Base-by-base conservation (phyloP, 1,284 basidiomycete species). In the Pisolithus thermaeus region DNA sequence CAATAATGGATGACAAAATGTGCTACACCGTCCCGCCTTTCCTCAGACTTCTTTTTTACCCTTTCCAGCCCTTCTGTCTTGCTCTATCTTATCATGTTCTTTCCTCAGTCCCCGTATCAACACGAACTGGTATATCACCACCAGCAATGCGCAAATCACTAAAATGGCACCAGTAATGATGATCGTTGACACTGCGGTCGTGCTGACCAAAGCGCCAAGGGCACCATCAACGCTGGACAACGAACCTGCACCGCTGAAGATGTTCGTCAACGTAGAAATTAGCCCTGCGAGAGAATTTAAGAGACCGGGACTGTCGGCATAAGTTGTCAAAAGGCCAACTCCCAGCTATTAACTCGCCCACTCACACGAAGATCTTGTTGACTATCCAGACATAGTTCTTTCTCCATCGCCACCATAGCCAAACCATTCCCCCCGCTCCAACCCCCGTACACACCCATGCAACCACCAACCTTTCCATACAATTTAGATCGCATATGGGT, bases 361-460 rank as follows among this genome's bases (percentile, higher is more conserved):
- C 78, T 52, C 55, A 81, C 79, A 79, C 50, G 59, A 80, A 80
- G 40, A 80, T 71, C 40, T 70, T 75, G 61, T 81, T 80, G 25
- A 78, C 68, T 7, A 80, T 61, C 77, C 81, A 83, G 53, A 86
- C 66, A 58, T 78, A 84, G 58, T 85, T 84, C 54, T 71, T 72
- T 54, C 71, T 73, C 76, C 82, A 85, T 53, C 75, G 70, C 70
- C 75, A 80, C 76, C 78, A 79, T 14, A 81, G 59, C 66, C 73
- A 79, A 30, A 68, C 50, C 80, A 82, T 80, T 3, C 79, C 80
- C 20, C 52, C 50, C 23, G 62, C 70, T 11, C 81, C 80, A 38
- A 81, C 59, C 1, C 70, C 76, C n/a, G 73, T 73, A 58, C 79
- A 82, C 14, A 75, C 46, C 59, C 72, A 81, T 8, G 76, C 81